Evolutionary conservation across 495 filamentous ascomycete species (phyloP), one percentile per base, ranked within the genome.

Genomic region (Cudoniella acicularis): DNA sequence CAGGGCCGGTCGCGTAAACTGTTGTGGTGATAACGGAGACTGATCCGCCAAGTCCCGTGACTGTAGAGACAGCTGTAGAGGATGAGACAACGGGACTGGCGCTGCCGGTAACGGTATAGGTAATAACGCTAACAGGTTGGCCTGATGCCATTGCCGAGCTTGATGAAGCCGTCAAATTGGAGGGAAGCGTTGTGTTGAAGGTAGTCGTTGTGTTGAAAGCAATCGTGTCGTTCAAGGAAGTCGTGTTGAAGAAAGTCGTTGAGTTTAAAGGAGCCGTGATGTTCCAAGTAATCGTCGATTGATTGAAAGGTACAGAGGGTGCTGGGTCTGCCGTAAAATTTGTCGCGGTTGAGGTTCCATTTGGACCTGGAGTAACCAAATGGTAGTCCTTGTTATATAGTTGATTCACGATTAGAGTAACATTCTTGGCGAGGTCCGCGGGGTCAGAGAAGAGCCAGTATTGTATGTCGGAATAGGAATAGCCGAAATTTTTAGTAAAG

Each of bases 401-500:
- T 17, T 18, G 13, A 10, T 49, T 49, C 1, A 49, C 46, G 17
- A 13, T 13, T 8, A 10, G 17, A 10, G 46, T 49, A 20, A 49
- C 46, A 10, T 17, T 22, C 2, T 18, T 3, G 16, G 46, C 17
- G 46, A 49, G 46, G 46, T 8, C 46, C 17, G 13, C 11, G 17
- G 46, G 13, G 17, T 4, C 22, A 13, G 4, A 6, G 30, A 36
- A 36, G 13, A 18, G 13, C 26, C 52, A 41, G 13, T 17, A 16
- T 22, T 41, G 52, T 9, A 84, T 69, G 51, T 87, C 84, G 17
- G 79, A 63, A 62, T 88, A 88, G 1, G 79, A 82, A 70, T 87
- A 88, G 40, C 76, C 78, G 59, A 87, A 83, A 20, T 61, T 67
- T 11, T 41, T 21, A 16, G 21, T 55, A 2, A 11, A 20, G 9